Evolutionary conservation across 257 asterid genomes (phyloP).

Genomic region (Leonotis leonurus): DNA sequence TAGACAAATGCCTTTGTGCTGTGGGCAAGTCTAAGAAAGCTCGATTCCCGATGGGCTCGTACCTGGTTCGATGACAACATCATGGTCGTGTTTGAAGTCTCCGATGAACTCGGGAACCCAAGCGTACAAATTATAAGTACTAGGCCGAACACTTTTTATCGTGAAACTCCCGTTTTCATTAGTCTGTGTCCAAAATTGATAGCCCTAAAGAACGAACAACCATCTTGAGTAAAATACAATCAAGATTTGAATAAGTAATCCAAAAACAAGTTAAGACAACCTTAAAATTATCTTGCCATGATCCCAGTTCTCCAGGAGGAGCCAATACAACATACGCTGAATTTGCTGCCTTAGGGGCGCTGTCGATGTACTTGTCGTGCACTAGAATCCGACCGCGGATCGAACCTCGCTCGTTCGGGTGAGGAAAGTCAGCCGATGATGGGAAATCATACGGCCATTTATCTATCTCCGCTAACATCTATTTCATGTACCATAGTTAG

Average conservation of each 20-base stretch:
- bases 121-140: conserved; percentile 43
- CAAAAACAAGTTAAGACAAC: conserved; percentile 5
- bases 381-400: conserved; percentile 44
- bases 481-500: not conserved
- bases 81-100: conserved; percentile 31
- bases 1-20: too few species aligned
- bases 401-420: conserved; percentile 38
- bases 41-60: too few species aligned
- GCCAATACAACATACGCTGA: conserved; percentile 60
- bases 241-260: not conserved
- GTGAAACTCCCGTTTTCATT: conserved; percentile 40
- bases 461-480: conserved; percentile 44
- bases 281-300: conserved; percentile 66
- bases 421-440: conserved; percentile 31
- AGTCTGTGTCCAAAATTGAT: conserved; percentile 65
- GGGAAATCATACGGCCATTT: conserved; percentile 64
- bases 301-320: conserved; percentile 42
- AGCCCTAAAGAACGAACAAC: conserved; percentile 32
- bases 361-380: conserved; percentile 30
- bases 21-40: too few species aligned
- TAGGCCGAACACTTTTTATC: conserved; percentile 29
- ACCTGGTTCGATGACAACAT: conserved; percentile 40
- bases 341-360: conserved; percentile 11
- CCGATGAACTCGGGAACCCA: conserved; percentile 69
- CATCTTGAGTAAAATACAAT: too few species aligned